These are phyloP conservation scores for Debaryomyces singareniensis DNA, from an alignment of 1,139 yeast species.

Conservation along the genomic window DNA sequence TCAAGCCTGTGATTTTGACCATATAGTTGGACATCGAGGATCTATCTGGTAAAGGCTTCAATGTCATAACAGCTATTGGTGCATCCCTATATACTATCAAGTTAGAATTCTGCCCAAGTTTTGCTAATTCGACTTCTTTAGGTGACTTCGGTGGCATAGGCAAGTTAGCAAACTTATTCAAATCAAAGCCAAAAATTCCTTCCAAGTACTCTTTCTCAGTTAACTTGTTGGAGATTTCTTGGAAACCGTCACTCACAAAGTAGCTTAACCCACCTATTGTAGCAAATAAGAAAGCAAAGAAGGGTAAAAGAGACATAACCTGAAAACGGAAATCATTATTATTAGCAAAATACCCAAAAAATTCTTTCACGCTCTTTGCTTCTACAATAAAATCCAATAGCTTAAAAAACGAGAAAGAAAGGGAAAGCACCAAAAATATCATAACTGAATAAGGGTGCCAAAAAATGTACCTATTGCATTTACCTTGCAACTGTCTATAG, in stretches of 20 bases:
- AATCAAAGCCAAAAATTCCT: conserved; percentile 48
- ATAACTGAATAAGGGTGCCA: conserved; percentile 40
- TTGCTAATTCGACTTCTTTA: conserved; percentile 21
- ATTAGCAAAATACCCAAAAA: conserved; percentile 13
- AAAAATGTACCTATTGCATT: conserved; percentile 42
- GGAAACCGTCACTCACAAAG: conserved; percentile 40
- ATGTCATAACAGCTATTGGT: conserved; percentile 58
- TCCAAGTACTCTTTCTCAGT: conserved; percentile 24
- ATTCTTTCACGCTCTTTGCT: conserved; percentile 32
- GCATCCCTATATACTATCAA: conserved; percentile 55
- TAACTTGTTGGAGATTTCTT: conserved; percentile 38
- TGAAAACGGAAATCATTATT: conserved; percentile 22
- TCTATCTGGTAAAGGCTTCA: conserved; percentile 29
- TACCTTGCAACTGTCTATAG: conserved; percentile 50
- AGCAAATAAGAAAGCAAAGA: conserved; percentile 17
- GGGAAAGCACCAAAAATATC: conserved; percentile 16
- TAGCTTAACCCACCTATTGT: conserved; percentile 19
- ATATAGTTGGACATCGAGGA: conserved; percentile 32
- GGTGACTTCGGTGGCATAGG: conserved; percentile 10
- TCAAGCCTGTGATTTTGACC: conserved; percentile 50
- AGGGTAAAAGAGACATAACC: conserved; percentile 21
- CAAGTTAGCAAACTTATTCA: conserved; percentile 38
- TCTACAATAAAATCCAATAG: conserved; percentile 31
- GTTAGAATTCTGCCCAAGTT: conserved; percentile 41
- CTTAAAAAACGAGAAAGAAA: conserved; percentile 17